These are phyloP conservation scores for Colletotrichum limetticola DNA, from an alignment of 2,329 filamentous ascomycete genomes.

Conservation along the genomic window DNA sequence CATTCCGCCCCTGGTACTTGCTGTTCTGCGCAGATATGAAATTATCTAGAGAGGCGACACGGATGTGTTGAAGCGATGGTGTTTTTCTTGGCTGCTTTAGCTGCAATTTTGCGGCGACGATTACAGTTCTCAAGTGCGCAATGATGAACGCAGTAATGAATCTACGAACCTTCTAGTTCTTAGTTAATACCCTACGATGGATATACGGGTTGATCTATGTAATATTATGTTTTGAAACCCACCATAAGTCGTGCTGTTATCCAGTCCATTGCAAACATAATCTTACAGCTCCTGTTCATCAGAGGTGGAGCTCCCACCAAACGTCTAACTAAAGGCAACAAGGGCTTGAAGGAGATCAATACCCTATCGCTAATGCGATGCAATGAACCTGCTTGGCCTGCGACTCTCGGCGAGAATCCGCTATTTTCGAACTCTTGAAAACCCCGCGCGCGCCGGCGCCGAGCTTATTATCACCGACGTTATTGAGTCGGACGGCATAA, in stretches of 20 bases:
- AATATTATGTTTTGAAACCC: too few species aligned
- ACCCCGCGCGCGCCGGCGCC: too few species aligned
- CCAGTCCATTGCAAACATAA: background rate
- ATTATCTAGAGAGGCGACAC: background rate
- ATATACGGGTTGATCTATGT: background rate
- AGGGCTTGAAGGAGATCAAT: background rate
- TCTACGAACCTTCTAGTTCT: background rate
- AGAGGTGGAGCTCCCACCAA: too few species aligned
- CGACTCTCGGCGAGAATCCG: background rate
- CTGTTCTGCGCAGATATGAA: slow-evolving; percentile 16
- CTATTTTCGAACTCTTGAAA: background rate
- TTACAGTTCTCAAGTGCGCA: background rate
- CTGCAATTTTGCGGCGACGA: too few species aligned
- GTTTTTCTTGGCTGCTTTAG: background rate
- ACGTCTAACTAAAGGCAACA: too few species aligned
- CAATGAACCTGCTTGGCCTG: too few species aligned
- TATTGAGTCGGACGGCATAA: background rate
- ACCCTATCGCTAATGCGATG: background rate
- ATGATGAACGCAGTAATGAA: slow-evolving; percentile 16
- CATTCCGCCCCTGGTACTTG: slow-evolving; percentile 17
- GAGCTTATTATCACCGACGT: background rate
- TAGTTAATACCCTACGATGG: background rate
- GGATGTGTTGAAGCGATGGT: background rate
- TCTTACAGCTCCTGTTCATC: background rate
- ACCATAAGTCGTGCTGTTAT: background rate